These are phyloP conservation scores for Skeletonema tropicum DNA, from an alignment of 108 stramenopile species.

Conservation along the genomic window DNA sequence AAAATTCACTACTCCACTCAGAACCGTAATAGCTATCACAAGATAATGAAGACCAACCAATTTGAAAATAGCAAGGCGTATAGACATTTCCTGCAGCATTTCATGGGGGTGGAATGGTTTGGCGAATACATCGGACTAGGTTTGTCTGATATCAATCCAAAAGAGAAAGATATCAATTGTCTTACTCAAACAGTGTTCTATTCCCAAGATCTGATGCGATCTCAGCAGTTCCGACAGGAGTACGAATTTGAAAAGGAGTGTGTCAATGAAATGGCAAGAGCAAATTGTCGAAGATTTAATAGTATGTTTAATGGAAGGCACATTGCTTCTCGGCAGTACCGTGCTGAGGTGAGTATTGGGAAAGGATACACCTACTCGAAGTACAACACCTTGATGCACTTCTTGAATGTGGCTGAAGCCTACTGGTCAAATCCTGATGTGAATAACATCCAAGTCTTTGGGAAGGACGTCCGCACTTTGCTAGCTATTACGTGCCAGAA, in stretches of 20 bases:
- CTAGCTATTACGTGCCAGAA: constrained; percentile 57
- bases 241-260: constrained; percentile 64
- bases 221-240: constrained; percentile 43
- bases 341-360: constrained; percentile 46
- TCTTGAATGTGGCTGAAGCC: constrained; percentile 46
- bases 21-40: constrained; percentile 49
- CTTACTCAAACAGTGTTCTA: constrained; percentile 63
- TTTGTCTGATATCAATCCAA: constrained; percentile 56
- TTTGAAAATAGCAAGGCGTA: constrained; percentile 30
- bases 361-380: constrained; percentile 53
- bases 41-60: constrained; percentile 37
- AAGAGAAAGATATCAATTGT: constrained; percentile 58
- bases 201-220: constrained; percentile 46
- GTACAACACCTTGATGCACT: constrained; percentile 67
- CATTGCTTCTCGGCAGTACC: constrained; percentile 34
- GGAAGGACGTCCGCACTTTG: constrained; percentile 52
- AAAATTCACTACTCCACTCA: constrained; percentile 52
- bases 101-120: constrained; percentile 51
- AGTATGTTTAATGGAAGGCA: constrained; percentile 34
- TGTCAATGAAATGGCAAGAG: constrained; percentile 60
- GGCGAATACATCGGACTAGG: constrained; percentile 49
- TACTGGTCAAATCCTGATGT: constrained; percentile 62
- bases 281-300: constrained; percentile 39
- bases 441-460: constrained; percentile 55
- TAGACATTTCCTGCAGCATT: constrained; percentile 44